Conservation (phyloP, 306 rosid species). For the Erythrophleum fordii region DNA sequence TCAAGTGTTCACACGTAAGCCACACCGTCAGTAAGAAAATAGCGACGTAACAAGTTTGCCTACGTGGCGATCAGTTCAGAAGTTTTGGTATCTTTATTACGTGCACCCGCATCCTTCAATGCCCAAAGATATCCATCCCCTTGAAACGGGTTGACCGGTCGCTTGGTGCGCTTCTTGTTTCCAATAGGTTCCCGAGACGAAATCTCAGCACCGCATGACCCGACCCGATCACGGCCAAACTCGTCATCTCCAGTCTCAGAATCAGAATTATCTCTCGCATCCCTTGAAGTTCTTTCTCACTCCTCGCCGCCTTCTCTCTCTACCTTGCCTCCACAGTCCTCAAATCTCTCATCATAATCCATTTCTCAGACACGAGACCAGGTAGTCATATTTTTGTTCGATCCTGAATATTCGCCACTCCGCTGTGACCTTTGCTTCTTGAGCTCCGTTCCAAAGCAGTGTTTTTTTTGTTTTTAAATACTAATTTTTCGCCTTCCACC, state of each 20-base stretch:
- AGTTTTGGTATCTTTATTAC: background rate
- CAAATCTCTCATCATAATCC: background rate
- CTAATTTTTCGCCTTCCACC: background rate
- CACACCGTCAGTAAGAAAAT: background rate
- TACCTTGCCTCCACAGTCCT: constrained; percentile 4
- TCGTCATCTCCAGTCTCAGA: background rate
- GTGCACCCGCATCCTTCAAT: constrained; percentile 7
- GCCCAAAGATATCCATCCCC: background rate
- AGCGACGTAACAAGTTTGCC: background rate
- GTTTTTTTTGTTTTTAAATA: background rate
- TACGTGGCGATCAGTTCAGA: background rate
- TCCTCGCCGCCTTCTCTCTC: background rate
- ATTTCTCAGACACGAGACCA: background rate
- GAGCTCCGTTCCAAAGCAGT: background rate
- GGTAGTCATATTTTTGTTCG: background rate
- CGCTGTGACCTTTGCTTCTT: background rate
- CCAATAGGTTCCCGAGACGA: background rate
- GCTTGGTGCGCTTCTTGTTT: background rate
- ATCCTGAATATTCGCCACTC: background rate
- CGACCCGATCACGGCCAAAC: constrained; percentile 16
- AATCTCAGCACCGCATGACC: background rate
- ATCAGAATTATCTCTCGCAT: background rate
- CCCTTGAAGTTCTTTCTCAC: background rate
- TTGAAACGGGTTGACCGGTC: background rate
- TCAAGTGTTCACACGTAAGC: background rate